Base-by-base conservation (phyloP, 78 protist genomes). In the Tieghemostelium lacteum region DNA sequence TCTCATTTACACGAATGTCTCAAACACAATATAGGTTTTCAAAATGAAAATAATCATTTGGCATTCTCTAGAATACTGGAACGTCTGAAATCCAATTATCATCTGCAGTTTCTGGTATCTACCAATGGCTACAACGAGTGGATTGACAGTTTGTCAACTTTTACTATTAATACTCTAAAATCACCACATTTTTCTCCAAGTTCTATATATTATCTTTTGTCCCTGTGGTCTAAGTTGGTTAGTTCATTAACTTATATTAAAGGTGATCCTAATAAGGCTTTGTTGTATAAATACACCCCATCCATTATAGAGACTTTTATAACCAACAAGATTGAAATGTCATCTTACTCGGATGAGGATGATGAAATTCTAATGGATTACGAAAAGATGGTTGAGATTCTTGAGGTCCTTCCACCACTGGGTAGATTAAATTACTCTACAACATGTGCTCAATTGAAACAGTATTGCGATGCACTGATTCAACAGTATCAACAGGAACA, bases 321-420 rank as follows among this genome's bases (percentile, higher is more conserved):
- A 40, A 83, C 63, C 28, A 29, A 40, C 22, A 83, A 83, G 29
- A 33, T 83, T 19, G 72, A 83, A 28, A 28, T 33, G 31, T 34
- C 65, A 20, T 55, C 78, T 29, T 52, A 40, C n/a, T 55, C 55
- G 12, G 91, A 83, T 64, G 91, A 83, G 20, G 91, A 83, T 29
- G 91, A 83, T 83, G 91, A 83, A 58, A 62, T 58, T 40, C 55
- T 83, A 34, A 58, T 69, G 71, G 91, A 83, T 45, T 83, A 39
- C 57, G 91, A 83, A n/a, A 83, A 83, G 62, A 83, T 83, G 91
- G 78, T 83, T 2, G 91, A 69, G 50, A 69, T 83, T 39, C 45
- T 70, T 33, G 91, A 83, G 34, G 31, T 42, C 33, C 55, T 83
- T 33, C 91, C 91, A 58, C 75, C 36, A 17, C 40, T 83, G 2